Evolutionary conservation across 345 rosid genomes (phyloP).

Genomic region (Crucihimalaya himalaica): DNA sequence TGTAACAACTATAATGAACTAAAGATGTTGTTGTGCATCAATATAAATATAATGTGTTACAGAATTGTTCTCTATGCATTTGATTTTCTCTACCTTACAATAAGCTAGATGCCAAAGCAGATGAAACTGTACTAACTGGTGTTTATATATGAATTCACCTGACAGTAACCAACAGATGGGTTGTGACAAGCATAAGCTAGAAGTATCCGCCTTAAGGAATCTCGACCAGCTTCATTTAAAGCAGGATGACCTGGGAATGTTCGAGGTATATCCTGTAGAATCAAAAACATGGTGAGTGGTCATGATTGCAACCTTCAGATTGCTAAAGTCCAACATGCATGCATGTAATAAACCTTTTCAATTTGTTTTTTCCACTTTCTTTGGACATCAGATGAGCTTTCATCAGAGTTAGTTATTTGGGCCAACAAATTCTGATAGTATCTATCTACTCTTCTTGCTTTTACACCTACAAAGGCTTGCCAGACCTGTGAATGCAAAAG

Average conservation of each 20-base stretch:
- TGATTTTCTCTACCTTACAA: background rate
- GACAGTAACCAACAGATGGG: constrained; percentile 97
- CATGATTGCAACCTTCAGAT: constrained; percentile 45
- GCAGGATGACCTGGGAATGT: constrained; percentile 99
- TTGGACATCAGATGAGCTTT: constrained; percentile 49
- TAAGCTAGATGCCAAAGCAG: background rate
- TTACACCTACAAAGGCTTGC: constrained; percentile 98
- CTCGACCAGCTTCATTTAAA: constrained; percentile 80
- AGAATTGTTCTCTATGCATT: background rate
- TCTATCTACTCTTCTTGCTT: constrained; percentile 69
- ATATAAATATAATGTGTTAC: background rate
- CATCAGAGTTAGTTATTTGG: constrained; percentile 52
- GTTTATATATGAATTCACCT: constrained; percentile 50
- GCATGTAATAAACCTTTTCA: constrained; percentile 89
- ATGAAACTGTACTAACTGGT: background rate
- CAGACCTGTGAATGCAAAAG: constrained; percentile 62
- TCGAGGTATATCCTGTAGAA: constrained; percentile 83
- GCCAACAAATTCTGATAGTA: constrained; percentile 81
- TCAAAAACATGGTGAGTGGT: constrained; percentile 40
- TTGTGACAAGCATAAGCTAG: constrained; percentile 91
- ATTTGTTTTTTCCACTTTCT: constrained; percentile 83
- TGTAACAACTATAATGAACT: background rate
- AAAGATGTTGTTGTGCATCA: background rate
- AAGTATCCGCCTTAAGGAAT: constrained; percentile 86
- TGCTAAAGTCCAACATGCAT: constrained; percentile 54